Conservation (phyloP, 177 flowering plant species). For the Telopea speciosissima region DNA sequence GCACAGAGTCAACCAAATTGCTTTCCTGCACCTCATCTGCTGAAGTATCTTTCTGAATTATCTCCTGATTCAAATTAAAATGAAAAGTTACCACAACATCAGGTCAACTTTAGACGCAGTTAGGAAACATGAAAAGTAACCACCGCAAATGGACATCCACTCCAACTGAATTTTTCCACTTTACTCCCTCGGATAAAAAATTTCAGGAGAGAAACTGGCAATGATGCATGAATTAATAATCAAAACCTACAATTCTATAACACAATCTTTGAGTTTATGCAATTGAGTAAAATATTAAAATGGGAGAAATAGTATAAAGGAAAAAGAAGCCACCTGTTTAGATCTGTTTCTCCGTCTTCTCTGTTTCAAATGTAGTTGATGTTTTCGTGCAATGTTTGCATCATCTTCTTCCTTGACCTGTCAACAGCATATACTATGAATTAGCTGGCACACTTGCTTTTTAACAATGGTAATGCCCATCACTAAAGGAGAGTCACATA, state of each 20-base stretch:
- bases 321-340: constrained; percentile 42
- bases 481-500: not conserved
- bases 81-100: not conserved
- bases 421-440: constrained; percentile 11
- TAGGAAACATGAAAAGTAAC: not conserved
- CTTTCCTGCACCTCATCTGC: constrained; percentile 18
- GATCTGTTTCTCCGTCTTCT: constrained; percentile 51
- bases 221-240: not conserved
- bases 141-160: not conserved
- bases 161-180: not conserved
- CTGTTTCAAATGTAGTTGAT: constrained; percentile 61
- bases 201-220: not conserved
- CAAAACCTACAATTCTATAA: too few relatives aligned
- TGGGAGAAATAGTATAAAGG: not conserved
- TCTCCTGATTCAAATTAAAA: constrained; percentile 24
- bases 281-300: not conserved
- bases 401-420: constrained; percentile 99
- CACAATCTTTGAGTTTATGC: not conserved
- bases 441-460: not conserved
- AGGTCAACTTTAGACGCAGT: not conserved
- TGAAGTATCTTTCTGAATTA: constrained; percentile 16
- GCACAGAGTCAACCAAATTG: constrained; percentile 12
- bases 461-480: not conserved
- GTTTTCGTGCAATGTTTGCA: constrained; percentile 48
- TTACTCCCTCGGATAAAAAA: not conserved